Conservation (phyloP, 306 rosid species). For the Mucuna pruriens region DNA sequence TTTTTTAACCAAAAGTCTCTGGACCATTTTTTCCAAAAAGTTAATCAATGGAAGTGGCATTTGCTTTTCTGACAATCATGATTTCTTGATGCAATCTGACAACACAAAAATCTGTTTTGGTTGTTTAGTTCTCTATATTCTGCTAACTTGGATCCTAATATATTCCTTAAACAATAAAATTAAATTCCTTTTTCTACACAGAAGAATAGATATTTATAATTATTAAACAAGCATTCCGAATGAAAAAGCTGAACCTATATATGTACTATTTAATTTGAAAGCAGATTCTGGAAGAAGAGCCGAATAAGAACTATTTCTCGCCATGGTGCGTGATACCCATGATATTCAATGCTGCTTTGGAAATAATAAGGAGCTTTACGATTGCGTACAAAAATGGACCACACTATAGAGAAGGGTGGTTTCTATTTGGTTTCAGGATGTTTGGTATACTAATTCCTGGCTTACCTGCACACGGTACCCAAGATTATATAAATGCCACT, state of each 20-base stretch:
- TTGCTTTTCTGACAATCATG: too few relatives aligned
- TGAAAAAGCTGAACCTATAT: not conserved
- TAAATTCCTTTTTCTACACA: not conserved
- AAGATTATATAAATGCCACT: constrained; percentile 75
- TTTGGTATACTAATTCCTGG: constrained; percentile 66
- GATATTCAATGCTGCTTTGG: constrained; percentile 53
- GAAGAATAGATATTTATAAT: not conserved
- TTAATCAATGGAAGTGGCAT: too few relatives aligned
- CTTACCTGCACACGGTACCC: constrained; percentile 64
- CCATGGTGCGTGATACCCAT: constrained; percentile 48
- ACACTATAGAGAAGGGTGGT: constrained; percentile 58
- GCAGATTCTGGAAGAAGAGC: constrained; percentile 72
- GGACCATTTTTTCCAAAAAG: too few relatives aligned
- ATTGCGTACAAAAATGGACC: constrained; percentile 49
- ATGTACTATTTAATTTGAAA: not conserved
- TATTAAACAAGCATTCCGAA: not conserved
- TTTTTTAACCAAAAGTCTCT: too few relatives aligned
- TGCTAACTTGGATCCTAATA: not conserved
- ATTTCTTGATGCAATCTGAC: not conserved
- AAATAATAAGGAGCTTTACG: constrained; percentile 73
- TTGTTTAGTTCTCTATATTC: not conserved
- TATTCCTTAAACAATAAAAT: not conserved
- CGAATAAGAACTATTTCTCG: constrained; percentile 71
- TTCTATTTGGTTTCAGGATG: constrained; percentile 55
- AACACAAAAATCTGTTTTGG: not conserved